Percentiles rank a stretch among this genome's conserved stretches.
Conservation (phyloP, 2,329 filamentous ascomycete genomes). For the Coniochaeta ligniaria region DNA sequence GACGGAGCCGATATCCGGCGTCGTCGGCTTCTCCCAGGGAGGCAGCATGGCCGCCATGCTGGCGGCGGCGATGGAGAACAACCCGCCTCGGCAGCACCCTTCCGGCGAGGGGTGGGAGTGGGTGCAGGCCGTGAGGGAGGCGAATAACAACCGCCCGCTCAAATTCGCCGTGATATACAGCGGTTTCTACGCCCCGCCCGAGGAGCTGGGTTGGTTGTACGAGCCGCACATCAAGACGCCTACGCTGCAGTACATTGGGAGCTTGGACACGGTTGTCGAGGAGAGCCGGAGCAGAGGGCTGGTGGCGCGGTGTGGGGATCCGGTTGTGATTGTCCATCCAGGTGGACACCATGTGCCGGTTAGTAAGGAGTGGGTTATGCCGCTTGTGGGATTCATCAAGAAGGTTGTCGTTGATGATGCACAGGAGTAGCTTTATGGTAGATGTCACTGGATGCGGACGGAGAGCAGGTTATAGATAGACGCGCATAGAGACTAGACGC, state of each 20-base stretch:
- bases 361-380: conserved; percentile 72
- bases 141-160: conserved; percentile 38
- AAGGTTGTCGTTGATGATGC: conserved; percentile 11
- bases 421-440: neutral
- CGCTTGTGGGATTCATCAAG: conserved; percentile 41
- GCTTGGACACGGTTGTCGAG: conserved; percentile 81
- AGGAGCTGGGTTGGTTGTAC: conserved; percentile 61
- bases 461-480: neutral
- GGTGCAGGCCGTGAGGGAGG: conserved; percentile 36
- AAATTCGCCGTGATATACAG: conserved; percentile 73
- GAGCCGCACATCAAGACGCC: conserved; percentile 70
- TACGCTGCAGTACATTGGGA: conserved; percentile 74
- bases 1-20: conserved; percentile 45
- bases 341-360: conserved; percentile 88
- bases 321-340: conserved; percentile 60
- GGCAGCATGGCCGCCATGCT: conserved; percentile 67
- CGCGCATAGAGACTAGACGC: neutral
- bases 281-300: conserved; percentile 64
- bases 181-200: conserved; percentile 62
- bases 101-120: conserved; percentile 33
- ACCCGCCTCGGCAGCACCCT: conserved; percentile 5
- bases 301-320: conserved; percentile 55
- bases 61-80: conserved; percentile 59
- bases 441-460: neutral
- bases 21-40: conserved; percentile 79